phyloP scores from a whole-genome alignment of 768 basidiomycete species.

The Leccinum variicolor region DNA sequence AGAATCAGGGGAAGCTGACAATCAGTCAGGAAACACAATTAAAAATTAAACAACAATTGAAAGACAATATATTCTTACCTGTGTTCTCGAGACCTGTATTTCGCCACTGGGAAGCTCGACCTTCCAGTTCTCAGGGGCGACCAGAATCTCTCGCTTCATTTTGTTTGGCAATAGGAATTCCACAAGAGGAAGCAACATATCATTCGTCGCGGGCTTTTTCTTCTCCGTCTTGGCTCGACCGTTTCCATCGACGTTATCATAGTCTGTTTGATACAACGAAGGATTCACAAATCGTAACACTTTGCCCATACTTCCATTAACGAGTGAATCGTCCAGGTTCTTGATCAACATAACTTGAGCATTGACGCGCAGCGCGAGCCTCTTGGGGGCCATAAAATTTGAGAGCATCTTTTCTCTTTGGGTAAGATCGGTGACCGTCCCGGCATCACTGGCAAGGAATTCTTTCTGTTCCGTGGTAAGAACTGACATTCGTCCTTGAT shows the following conservation, averaged over 20 bases:
- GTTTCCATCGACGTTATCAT: slow-evolving; percentile 33
- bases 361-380: slow-evolving; percentile 67
- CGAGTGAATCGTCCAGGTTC: slow-evolving; percentile 85
- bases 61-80: slow-evolving; percentile 47
- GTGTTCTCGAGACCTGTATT: slow-evolving; percentile 71
- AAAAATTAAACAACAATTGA: neutral
- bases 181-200: slow-evolving; percentile 64
- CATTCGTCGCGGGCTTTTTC: slow-evolving; percentile 26
- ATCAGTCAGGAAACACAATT: neutral
- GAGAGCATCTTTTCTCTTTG: slow-evolving; percentile 76
- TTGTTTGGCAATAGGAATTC: slow-evolving; percentile 68
- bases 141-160: slow-evolving; percentile 47
- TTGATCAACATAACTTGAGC: slow-evolving; percentile 97
- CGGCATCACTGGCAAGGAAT: slow-evolving; percentile 64
- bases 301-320: slow-evolving; percentile 92
- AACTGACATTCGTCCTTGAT: slow-evolving; percentile 59
- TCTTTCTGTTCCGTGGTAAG: slow-evolving; percentile 51
- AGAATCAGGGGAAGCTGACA: slow-evolving; percentile 79
- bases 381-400: slow-evolving; percentile 86
- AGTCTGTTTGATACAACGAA: slow-evolving; percentile 40
- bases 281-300: slow-evolving; percentile 72
- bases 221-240: slow-evolving; percentile 35
- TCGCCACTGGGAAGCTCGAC: slow-evolving; percentile 86
- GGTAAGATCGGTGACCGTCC: slow-evolving; percentile 45
- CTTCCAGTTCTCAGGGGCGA: slow-evolving; percentile 78